These are phyloP conservation scores for Otatea glauca DNA, from an alignment of 176 grass and related monocot genomes.

Conservation along the genomic window DNA sequence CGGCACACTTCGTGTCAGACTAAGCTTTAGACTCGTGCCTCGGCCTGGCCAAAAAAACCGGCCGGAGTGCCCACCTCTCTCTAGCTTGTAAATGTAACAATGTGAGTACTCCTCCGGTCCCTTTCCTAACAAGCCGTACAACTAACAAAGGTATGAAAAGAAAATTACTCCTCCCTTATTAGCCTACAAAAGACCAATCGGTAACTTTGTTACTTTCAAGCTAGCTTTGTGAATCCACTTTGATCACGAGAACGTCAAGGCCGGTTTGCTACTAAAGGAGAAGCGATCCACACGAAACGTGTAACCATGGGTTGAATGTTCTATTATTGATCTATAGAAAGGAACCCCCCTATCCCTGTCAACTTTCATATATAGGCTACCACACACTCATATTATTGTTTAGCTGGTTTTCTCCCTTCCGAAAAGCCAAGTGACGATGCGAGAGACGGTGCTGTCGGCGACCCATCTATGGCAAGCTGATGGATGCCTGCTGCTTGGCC, in stretches of 20 bases:
- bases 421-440: not conserved
- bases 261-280: not conserved
- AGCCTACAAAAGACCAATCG: not conserved
- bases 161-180: too few relatives aligned
- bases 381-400: not conserved
- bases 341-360: not conserved
- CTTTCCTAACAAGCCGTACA: not conserved
- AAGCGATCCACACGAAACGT: not conserved
- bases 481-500: not conserved
- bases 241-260: not conserved
- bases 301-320: not conserved
- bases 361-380: not conserved
- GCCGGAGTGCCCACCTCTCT: too few relatives aligned
- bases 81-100: too few relatives aligned
- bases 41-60: too few relatives aligned
- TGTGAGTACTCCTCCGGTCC: not conserved
- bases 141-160: too few relatives aligned
- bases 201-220: not conserved
- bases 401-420: not conserved
- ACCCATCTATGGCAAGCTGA: not conserved
- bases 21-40: too few relatives aligned
- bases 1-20: too few relatives aligned
- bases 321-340: not conserved
- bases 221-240: constrained; percentile 9
- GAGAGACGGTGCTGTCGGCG: not conserved